A percentile compares a stretch with the other conserved stretches of the same genome.
Evolutionary conservation across 768 basidiomycete species (phyloP).

Genomic region (Suillus placidus): DNA sequence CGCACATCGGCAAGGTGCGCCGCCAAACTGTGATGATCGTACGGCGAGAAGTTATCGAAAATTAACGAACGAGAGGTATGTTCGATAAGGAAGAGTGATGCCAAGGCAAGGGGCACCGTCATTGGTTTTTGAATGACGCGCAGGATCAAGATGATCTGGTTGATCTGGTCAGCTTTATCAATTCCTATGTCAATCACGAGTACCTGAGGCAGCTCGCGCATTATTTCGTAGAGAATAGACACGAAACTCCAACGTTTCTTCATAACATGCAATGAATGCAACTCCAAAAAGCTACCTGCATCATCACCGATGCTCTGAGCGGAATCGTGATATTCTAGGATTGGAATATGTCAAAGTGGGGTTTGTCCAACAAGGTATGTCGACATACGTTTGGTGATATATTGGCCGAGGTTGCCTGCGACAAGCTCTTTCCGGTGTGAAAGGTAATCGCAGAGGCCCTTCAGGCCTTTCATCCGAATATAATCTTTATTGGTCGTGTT

Average conservation of each 20-base stretch:
- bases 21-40: conserved; percentile 55
- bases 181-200: background rate
- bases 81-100: conserved; percentile 62
- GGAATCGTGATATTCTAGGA: conserved; percentile 36
- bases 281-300: conserved; percentile 38
- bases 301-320: conserved; percentile 39
- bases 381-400: conserved; percentile 53
- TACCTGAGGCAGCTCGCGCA: conserved; percentile 63
- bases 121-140: conserved; percentile 63
- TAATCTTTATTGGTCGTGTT: conserved; percentile 68
- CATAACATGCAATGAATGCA: conserved; percentile 34
- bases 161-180: conserved; percentile 9
- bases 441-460: conserved; percentile 6
- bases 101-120: conserved; percentile 65
- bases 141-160: conserved; percentile 63
- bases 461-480: conserved; percentile 61
- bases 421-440: conserved; percentile 74
- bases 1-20: conserved; percentile 56
- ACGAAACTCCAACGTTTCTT: conserved; percentile 31
- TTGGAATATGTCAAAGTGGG: conserved; percentile 3
- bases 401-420: conserved; percentile 60
- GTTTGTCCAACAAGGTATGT: background rate
- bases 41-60: conserved; percentile 53
- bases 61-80: conserved; percentile 56
- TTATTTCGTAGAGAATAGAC: conserved; percentile 52